These are phyloP conservation scores for Vigna unguiculata DNA, from an alignment of 306 rosid species.

Conservation along the genomic window DNA sequence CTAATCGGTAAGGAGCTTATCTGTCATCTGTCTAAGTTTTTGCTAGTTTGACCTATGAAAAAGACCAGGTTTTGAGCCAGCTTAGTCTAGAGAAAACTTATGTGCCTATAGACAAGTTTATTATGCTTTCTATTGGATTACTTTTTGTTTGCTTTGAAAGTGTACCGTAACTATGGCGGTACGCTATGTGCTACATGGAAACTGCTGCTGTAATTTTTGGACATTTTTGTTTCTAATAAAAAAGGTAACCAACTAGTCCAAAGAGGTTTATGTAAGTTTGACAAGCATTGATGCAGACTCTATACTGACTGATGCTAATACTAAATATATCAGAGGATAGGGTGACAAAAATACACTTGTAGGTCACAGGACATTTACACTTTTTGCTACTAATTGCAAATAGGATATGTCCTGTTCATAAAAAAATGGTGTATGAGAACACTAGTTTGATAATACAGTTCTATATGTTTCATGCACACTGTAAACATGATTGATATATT, in stretches of 20 bases:
- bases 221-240: conserved; percentile 1
- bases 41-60: not conserved
- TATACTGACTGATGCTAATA: not conserved
- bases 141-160: conserved; percentile 24
- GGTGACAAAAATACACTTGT: conserved; percentile 19
- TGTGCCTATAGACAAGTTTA: not conserved
- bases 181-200: conserved; percentile 7
- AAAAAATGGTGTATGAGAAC: not conserved
- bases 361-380: not conserved
- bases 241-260: not conserved
- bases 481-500: conserved; percentile 4
- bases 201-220: conserved; percentile 11
- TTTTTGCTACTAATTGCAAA: conserved; percentile 6
- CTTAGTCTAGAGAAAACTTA: not conserved
- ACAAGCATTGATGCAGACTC: not conserved
- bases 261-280: conserved; percentile 11
- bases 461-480: not conserved
- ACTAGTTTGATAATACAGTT: not conserved
- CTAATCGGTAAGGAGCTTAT: conserved; percentile 3
- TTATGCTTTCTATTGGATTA: conserved; percentile 17
- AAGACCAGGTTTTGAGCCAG: not conserved
- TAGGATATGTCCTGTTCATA: conserved; percentile 15
- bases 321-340: conserved; percentile 9
- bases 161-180: not conserved
- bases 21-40: conserved; percentile 18